Percentiles rank a stretch among this genome's conserved stretches.
Conservation (phyloP, 352 stramenopile genomes). For the Globisporangium paddicum region DNA sequence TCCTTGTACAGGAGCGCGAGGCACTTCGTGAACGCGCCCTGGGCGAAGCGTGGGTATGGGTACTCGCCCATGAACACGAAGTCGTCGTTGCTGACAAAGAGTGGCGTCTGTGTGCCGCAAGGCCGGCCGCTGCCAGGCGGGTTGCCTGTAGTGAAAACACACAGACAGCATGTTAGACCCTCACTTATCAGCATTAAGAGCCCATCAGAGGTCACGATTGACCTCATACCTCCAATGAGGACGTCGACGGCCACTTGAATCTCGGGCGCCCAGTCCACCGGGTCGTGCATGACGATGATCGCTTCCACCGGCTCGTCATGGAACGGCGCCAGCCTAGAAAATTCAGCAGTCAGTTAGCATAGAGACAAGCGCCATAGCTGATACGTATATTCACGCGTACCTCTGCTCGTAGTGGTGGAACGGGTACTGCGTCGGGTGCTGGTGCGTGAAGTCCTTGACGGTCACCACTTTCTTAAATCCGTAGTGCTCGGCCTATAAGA, state of each 20-base stretch:
- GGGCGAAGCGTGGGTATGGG: conserved; percentile 76
- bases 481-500: conserved; percentile 45
- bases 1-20: conserved; percentile 73
- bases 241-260: conserved; percentile 88
- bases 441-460: conserved; percentile 60
- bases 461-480: conserved; percentile 83
- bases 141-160: conserved; percentile 24
- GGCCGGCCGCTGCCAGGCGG: conserved; percentile 52
- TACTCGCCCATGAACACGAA: conserved; percentile 86
- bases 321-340: conserved; percentile 38
- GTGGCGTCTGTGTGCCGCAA: conserved; percentile 56
- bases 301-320: conserved; percentile 73
- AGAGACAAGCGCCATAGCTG: background rate
- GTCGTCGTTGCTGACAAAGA: conserved; percentile 87
- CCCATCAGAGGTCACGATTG: background rate
- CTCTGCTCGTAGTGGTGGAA: conserved; percentile 69
- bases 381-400: conserved; percentile 20
- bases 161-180: background rate
- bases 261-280: conserved; percentile 85
- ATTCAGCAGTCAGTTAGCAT: background rate
- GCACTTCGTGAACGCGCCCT: conserved; percentile 79
- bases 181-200: background rate
- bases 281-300: conserved; percentile 90
- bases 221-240: conserved; percentile 52
- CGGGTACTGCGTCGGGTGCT: conserved; percentile 75